Percentiles rank a stretch among this genome's conserved stretches.
Evolutionary conservation across 2,329 filamentous ascomycete species (phyloP).

Genomic region (Colletotrichum siamense): DNA sequence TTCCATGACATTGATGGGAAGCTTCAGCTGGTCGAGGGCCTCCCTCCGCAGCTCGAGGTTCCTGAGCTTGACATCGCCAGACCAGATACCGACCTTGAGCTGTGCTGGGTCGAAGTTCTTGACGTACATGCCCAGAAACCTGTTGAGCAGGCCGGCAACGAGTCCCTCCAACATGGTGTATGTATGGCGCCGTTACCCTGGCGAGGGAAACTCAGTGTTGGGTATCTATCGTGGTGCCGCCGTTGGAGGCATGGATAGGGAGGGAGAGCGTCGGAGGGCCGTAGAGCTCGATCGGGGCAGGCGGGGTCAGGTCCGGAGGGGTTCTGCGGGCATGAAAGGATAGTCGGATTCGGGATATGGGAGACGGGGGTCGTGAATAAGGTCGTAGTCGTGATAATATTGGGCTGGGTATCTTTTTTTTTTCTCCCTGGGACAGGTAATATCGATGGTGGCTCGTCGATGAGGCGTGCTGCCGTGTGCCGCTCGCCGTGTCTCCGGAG

Average conservation of each 20-base stretch:
- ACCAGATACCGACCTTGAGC: slow-evolving; percentile 99
- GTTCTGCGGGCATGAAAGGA: background rate
- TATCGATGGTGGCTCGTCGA: background rate
- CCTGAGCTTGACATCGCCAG: slow-evolving; percentile 93
- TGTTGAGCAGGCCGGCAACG: slow-evolving; percentile 95
- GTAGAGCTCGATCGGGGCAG: background rate
- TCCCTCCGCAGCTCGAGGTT: slow-evolving; percentile 93
- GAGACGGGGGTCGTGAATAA: background rate
- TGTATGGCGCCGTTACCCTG: slow-evolving; percentile 72
- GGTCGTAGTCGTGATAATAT: background rate
- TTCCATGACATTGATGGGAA: slow-evolving; percentile 95
- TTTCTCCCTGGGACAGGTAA: background rate
- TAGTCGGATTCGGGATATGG: background rate
- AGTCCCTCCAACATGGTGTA: slow-evolving; percentile 92
- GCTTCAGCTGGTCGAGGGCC: slow-evolving; percentile 94
- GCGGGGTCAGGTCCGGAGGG: background rate
- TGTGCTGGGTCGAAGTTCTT: slow-evolving; percentile 99
- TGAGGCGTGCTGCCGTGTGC: background rate
- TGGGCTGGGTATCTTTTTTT: slow-evolving; percentile 2
- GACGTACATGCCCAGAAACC: slow-evolving; percentile 99
- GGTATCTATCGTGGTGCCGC: background rate
- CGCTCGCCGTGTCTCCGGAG: background rate
- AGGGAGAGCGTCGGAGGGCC: slow-evolving; percentile 9
- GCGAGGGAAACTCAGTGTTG: slow-evolving; percentile 38
- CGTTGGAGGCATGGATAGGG: slow-evolving; percentile 2